Percentiles rank a stretch among this genome's conserved stretches.
These are phyloP conservation scores for Ophiocordyceps unilateralis DNA, from an alignment of 2,329 filamentous ascomycete species.

Conservation along the genomic window DNA sequence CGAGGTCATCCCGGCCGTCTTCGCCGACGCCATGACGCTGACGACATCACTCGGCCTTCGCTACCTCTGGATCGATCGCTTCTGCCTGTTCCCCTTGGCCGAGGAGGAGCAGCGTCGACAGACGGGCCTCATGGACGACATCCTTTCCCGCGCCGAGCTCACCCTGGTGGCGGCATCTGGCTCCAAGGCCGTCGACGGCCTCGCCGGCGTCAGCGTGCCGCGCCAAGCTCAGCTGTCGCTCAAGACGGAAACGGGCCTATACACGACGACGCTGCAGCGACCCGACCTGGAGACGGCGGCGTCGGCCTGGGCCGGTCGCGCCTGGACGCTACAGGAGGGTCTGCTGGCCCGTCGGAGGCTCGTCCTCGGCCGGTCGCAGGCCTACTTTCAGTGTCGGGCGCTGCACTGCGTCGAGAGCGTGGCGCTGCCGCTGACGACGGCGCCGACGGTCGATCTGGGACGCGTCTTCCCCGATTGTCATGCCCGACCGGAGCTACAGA, in stretches of 20 bases:
- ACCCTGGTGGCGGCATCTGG: conserved; percentile 19
- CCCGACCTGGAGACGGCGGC: conserved; percentile 17
- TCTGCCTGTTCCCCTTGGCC: conserved; percentile 15
- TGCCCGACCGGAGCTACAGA: conserved; percentile 11
- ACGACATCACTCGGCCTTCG: conserved; percentile 15
- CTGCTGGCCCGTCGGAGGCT: conserved; percentile 17
- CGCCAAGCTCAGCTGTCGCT: conserved; percentile 19
- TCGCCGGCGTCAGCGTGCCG: conserved; percentile 15
- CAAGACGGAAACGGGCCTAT: conserved; percentile 14
- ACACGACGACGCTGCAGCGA: conserved; percentile 17
- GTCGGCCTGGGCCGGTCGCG: conserved; percentile 17
- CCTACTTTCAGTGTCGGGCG: conserved; percentile 19
- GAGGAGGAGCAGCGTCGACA: conserved; percentile 11
- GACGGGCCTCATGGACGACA: conserved; percentile 14
- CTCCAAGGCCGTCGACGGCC: conserved; percentile 12
- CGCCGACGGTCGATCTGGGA: conserved; percentile 13
- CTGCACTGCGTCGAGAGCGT: conserved; percentile 21
- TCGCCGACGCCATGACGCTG: conserved; percentile 16
- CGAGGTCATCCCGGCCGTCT: conserved; percentile 10
- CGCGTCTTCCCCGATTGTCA: conserved; percentile 13
- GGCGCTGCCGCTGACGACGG: conserved; percentile 13
- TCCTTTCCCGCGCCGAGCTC: conserved; percentile 15
- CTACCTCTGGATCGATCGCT: conserved; percentile 21
- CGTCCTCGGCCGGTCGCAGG: conserved; percentile 18
- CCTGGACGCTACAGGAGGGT: conserved; percentile 20